Base-by-base conservation (phyloP, 2,329 filamentous ascomycete genomes). In the Pyricularia grisea region DNA sequence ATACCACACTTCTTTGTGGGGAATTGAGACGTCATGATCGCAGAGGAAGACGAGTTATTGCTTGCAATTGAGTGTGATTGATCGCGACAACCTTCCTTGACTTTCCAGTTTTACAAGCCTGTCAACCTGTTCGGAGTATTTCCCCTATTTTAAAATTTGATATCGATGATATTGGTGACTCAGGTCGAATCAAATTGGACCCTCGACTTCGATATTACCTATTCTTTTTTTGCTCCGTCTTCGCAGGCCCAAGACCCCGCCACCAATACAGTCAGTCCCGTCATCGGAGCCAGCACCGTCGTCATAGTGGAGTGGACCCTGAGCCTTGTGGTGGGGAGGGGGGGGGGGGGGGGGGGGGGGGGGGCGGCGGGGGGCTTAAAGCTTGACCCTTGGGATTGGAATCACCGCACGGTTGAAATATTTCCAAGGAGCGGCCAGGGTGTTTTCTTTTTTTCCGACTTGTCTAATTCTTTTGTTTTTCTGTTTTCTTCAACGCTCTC, bases 1-100 rank as follows among this genome's bases (percentile, higher is more conserved):
- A 6, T 69, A 73, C 72, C 72, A 69, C 71, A 72, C 67, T 73
- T 73, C 72, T 73, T 73, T 25, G 68, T 70, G 7, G 72, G 72
- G 25, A 73, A 71, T 17, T 64, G 67, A 28, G 69, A 23, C 14
- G 70, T 67, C 71, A 72, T 73, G 64, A 4, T 66, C 31, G 31
- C 27, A 31, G 30, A 42, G 2, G 14, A 23, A 10, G 20, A 31
- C 7, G 27, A 10, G 23, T n/a, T 33, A 20, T 7, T 17, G 12
- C 17, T 30, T 65, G 31, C 30, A 27, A 66, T 31, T 17, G 36
- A 14, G 11, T 14, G 4, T n/a, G 33, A 14, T 31, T 36, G n/a
- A 17, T 36, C 9, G 30, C 42, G n/a, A 42, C 20, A n/a, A 2
- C 17, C 42, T 50, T 50, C 9, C 20, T 50, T 50, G 42, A 50